Evolutionary conservation across 768 basidiomycete genomes (phyloP).

Genomic region (Tulasnella sp.): DNA sequence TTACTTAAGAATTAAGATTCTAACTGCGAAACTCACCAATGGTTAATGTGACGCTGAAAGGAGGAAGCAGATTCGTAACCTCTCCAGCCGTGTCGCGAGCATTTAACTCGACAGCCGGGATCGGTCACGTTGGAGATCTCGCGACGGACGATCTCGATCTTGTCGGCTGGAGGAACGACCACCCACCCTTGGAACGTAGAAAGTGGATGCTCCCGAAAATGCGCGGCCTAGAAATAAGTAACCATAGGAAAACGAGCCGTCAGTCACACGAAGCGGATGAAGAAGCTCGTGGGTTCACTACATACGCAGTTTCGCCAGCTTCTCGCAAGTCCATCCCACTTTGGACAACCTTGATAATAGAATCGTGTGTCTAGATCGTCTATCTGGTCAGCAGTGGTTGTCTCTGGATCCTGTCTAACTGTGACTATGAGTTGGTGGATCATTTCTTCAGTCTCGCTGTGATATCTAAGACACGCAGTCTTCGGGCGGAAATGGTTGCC

Average conservation of each 20-base stretch:
- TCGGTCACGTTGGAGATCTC: not conserved
- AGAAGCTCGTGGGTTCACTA: too few species aligned
- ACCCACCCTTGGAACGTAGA: not conserved
- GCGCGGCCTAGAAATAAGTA: not conserved
- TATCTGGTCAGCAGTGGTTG: not conserved
- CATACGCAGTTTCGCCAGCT: constrained; percentile 4
- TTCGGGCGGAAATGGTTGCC: too few species aligned
- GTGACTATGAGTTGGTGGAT: not conserved
- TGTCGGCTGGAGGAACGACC: not conserved
- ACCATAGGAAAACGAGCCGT: too few species aligned
- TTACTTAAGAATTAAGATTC: too few species aligned
- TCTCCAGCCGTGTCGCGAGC: too few species aligned
- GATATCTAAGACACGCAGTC: too few species aligned
- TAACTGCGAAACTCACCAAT: too few species aligned
- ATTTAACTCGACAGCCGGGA: too few species aligned
- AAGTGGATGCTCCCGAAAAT: not conserved
- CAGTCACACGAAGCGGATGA: too few species aligned
- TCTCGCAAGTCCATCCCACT: not conserved
- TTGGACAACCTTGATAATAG: constrained; percentile 4
- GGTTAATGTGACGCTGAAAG: too few species aligned
- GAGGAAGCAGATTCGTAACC: too few species aligned
- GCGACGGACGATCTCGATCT: not conserved
- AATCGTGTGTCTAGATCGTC: not conserved
- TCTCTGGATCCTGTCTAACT: not conserved
- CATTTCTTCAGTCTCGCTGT: too few species aligned